These are phyloP conservation scores for Trametes pubescens DNA, from an alignment of 1,284 basidiomycete species.

Conservation along the genomic window DNA sequence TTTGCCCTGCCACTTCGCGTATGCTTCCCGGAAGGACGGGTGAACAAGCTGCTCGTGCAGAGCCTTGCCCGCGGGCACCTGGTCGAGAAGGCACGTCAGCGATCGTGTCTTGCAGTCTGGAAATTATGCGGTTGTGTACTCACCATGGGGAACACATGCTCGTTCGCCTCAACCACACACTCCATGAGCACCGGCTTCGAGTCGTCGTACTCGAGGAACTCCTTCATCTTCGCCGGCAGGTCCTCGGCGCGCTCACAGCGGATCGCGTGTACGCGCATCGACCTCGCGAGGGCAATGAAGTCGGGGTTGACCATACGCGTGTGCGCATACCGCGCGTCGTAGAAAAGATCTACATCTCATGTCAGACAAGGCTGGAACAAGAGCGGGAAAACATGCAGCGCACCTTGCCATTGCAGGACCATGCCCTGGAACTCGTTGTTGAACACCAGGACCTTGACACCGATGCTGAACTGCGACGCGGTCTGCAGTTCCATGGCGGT, in stretches of 20 bases:
- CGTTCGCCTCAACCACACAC: slow-evolving; percentile 85
- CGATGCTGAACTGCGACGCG: slow-evolving; percentile 90
- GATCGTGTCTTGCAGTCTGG: slow-evolving; percentile 41
- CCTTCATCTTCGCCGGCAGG: slow-evolving; percentile 95
- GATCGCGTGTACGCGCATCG: slow-evolving; percentile 94
- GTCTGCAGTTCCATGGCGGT: slow-evolving; percentile 99
- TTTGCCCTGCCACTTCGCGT: slow-evolving; percentile 34
- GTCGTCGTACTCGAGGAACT: slow-evolving; percentile 95
- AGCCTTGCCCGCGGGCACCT: slow-evolving; percentile 90
- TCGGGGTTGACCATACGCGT: slow-evolving; percentile 95
- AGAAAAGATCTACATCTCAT: slow-evolving; percentile 82
- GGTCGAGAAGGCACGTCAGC: background rate
- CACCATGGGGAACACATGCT: slow-evolving; percentile 97
- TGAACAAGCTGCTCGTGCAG: slow-evolving; percentile 88
- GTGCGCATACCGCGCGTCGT: slow-evolving; percentile 93
- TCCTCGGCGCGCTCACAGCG: slow-evolving; percentile 78
- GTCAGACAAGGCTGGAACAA: background rate
- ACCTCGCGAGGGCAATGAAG: slow-evolving; percentile 87
- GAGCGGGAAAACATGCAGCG: slow-evolving; percentile 29
- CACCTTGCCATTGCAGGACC: slow-evolving; percentile 98
- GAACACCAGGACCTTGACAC: slow-evolving; percentile 91
- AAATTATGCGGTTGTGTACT: slow-evolving; percentile 38
- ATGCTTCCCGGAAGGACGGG: slow-evolving; percentile 39
- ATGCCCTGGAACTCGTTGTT: slow-evolving; percentile 99
- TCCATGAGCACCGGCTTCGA: slow-evolving; percentile 91